Conservation (phyloP, 2,329 filamentous ascomycete species). For the Xylariaceae sp. region DNA sequence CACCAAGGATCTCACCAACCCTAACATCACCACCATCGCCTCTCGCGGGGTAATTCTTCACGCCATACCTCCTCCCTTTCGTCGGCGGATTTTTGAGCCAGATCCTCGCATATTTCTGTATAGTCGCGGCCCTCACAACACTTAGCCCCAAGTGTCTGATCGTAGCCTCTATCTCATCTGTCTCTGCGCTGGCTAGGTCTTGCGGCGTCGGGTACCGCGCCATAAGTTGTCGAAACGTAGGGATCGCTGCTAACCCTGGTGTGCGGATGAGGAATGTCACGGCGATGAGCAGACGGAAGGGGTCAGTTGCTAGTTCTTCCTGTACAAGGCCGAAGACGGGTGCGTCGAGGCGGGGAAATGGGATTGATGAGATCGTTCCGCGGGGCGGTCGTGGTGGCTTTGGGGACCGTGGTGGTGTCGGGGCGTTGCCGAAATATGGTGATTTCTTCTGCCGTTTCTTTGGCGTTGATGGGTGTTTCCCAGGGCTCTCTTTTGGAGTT, state of each 20-base stretch:
- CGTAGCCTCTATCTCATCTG: slow-evolving; percentile 54
- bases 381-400: slow-evolving; percentile 35
- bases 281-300: slow-evolving; percentile 77
- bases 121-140: slow-evolving; percentile 60
- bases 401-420: slow-evolving; percentile 7
- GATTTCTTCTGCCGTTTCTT: slow-evolving; percentile 30
- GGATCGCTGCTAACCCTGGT: slow-evolving; percentile 67
- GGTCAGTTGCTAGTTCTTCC: slow-evolving; percentile 68
- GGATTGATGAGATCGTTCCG: slow-evolving; percentile 50
- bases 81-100: slow-evolving; percentile 65
- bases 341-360: slow-evolving; percentile 64
- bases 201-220: slow-evolving; percentile 62
- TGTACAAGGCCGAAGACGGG: slow-evolving; percentile 75
- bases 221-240: slow-evolving; percentile 68
- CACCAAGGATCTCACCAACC: slow-evolving; percentile 16
- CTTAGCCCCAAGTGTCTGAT: slow-evolving; percentile 71
- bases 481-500: background rate
- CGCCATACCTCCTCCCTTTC: slow-evolving; percentile 50
- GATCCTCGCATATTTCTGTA: slow-evolving; percentile 65
- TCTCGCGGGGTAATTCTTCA: slow-evolving; percentile 43
- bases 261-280: slow-evolving; percentile 85
- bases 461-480: slow-evolving; percentile 4
- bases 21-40: slow-evolving; percentile 27
- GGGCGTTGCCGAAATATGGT: slow-evolving; percentile 29
- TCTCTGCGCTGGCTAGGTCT: slow-evolving; percentile 55